These are phyloP conservation scores for Erodium texanum DNA, from an alignment of 441 rosid species.

Conservation along the genomic window DNA sequence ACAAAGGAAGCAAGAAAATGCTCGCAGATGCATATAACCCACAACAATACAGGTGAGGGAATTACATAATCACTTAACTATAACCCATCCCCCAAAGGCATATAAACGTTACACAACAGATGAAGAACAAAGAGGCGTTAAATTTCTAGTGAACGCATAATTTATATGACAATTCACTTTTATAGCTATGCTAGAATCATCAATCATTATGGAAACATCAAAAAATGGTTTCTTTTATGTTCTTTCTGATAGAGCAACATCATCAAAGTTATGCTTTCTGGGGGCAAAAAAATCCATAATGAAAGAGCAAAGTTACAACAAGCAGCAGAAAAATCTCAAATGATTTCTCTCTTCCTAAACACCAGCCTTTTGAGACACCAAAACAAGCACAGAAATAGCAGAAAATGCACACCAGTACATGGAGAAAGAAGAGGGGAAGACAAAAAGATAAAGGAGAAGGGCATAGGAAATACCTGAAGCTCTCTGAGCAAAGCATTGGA, in stretches of 20 bases:
- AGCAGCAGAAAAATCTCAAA: slow-evolving; percentile 12
- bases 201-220: slow-evolving; percentile 26
- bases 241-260: slow-evolving; percentile 21
- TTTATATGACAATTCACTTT: slow-evolving; percentile 8
- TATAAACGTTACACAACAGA: slow-evolving; percentile 7
- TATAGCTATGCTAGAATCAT: slow-evolving; percentile 24
- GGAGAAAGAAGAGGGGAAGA: not conserved
- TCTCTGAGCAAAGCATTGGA: slow-evolving; percentile 76
- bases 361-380: slow-evolving; percentile 17
- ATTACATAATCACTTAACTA: not conserved
- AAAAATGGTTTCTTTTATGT: slow-evolving; percentile 23
- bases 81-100: not conserved
- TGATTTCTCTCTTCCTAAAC: slow-evolving; percentile 16
- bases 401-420: not conserved
- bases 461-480: slow-evolving; percentile 62
- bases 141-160: slow-evolving; percentile 20
- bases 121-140: not conserved
- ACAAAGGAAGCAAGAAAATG: not conserved
- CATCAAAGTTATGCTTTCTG: slow-evolving; percentile 13
- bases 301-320: slow-evolving; percentile 25
- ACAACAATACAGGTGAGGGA: not conserved
- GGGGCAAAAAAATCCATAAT: slow-evolving; percentile 31
- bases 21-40: slow-evolving; percentile 2
- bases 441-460: slow-evolving; percentile 9
- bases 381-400: not conserved